Evolutionary conservation across 768 basidiomycete genomes (phyloP).

Genomic region (Amanita muscaria): DNA sequence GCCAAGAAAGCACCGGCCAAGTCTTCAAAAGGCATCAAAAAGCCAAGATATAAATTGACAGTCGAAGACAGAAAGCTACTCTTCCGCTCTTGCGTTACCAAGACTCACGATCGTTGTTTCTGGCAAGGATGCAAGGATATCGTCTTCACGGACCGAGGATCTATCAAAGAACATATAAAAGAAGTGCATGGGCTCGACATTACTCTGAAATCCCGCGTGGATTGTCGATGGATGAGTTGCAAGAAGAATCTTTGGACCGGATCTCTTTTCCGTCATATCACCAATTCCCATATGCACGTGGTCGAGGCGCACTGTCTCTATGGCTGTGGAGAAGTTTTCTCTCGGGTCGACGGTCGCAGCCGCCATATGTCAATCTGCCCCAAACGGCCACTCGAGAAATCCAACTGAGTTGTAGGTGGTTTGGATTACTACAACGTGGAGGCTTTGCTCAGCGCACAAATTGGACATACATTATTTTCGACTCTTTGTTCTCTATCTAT

Average conservation of each 20-base stretch:
- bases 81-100: slow-evolving; percentile 4
- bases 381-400: too few species aligned
- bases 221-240: background rate
- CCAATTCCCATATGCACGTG: slow-evolving; percentile 3
- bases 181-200: background rate
- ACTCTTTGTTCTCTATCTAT: too few species aligned
- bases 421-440: too few species aligned
- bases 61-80: background rate
- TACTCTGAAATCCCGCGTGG: background rate
- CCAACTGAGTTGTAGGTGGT: too few species aligned
- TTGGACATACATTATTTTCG: too few species aligned
- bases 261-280: slow-evolving; percentile 3
- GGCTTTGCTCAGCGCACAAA: too few species aligned
- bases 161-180: slow-evolving; percentile 1
- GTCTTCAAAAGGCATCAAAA: background rate
- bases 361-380: background rate
- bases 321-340: background rate
- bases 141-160: background rate
- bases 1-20: background rate
- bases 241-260: background rate
- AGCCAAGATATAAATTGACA: background rate
- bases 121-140: background rate
- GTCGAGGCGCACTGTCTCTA: background rate
- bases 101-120: background rate
- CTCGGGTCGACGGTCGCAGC: background rate